Conservation (phyloP, 352 stramenopile species). For the Phytophthora hibernalis region DNA sequence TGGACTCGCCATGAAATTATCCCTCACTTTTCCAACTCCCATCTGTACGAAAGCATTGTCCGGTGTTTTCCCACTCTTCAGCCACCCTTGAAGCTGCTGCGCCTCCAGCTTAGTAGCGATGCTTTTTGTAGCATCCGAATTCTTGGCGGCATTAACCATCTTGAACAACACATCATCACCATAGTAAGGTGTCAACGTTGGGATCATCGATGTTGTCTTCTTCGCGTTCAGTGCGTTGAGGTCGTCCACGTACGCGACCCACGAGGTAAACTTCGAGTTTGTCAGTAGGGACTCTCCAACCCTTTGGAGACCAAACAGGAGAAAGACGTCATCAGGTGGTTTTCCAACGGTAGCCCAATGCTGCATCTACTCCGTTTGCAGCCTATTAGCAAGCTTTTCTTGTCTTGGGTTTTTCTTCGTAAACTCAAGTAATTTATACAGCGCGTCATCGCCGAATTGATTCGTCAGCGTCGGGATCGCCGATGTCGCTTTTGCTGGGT, state of each 20-base stretch:
- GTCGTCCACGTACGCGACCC: neutral
- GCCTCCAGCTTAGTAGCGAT: no score
- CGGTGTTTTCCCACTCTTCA: neutral
- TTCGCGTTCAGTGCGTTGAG: neutral
- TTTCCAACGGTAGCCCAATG: neutral
- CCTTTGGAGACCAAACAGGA: neutral
- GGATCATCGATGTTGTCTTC: neutral
- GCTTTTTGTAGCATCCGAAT: no score
- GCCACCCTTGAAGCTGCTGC: neutral
- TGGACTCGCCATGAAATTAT: neutral
- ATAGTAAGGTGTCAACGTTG: neutral
- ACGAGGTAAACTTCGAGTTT: neutral
- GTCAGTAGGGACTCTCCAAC: neutral
- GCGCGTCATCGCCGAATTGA: constrained; percentile 1
- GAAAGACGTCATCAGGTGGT: neutral
- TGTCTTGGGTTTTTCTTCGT: neutral
- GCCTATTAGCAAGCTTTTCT: neutral
- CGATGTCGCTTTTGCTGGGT: neutral
- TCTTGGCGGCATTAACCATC: no score
- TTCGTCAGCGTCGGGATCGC: neutral
- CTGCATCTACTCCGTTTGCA: constrained; percentile 1
- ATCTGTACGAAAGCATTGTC: neutral
- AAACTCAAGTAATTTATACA: constrained; percentile 1
- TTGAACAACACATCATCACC: no score
- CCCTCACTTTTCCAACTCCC: neutral